These are phyloP conservation scores for Saccharomycopsis sp. DNA, from an alignment of 805 yeast genomes.

Conservation along the genomic window DNA sequence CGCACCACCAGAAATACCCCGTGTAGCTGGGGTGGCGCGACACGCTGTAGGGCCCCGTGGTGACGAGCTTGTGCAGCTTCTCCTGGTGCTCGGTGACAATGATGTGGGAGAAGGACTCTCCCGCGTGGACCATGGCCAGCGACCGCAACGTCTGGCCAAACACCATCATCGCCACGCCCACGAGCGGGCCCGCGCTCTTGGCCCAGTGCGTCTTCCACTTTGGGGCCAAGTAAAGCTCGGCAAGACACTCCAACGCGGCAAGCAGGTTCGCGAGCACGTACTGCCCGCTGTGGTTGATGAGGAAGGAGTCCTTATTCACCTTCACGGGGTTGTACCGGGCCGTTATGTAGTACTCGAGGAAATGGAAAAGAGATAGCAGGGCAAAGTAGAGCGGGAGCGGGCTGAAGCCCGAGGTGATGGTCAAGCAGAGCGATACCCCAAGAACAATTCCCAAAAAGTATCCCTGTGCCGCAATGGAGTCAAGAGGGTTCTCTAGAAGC, in stretches of 20 bases:
- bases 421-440: conserved; percentile 28
- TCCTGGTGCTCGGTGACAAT: conserved; percentile 42
- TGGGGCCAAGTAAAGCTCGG: conserved; percentile 38
- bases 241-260: conserved; percentile 42
- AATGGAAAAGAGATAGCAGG: conserved; percentile 57
- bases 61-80: conserved; percentile 57
- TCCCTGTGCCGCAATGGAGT: conserved; percentile 39
- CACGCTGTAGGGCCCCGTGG: conserved; percentile 57
- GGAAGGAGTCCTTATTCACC: conserved; percentile 61
- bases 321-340: conserved; percentile 61
- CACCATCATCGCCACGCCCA: conserved; percentile 43
- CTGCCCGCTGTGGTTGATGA: conserved; percentile 52
- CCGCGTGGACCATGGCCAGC: conserved; percentile 81
- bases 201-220: conserved; percentile 24
- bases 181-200: conserved; percentile 20
- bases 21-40: conserved; percentile 85
- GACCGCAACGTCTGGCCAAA: conserved; percentile 65
- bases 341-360: conserved; percentile 74
- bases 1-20: conserved; percentile 90
- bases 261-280: conserved; percentile 49
- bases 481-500: too few species aligned
- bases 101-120: conserved; percentile 75
- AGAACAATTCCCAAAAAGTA: conserved; percentile 34
- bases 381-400: conserved; percentile 41
- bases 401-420: conserved; percentile 26